Base-by-base conservation (phyloP, 306 rosid genomes). In the Macrotyloma uniflorum region DNA sequence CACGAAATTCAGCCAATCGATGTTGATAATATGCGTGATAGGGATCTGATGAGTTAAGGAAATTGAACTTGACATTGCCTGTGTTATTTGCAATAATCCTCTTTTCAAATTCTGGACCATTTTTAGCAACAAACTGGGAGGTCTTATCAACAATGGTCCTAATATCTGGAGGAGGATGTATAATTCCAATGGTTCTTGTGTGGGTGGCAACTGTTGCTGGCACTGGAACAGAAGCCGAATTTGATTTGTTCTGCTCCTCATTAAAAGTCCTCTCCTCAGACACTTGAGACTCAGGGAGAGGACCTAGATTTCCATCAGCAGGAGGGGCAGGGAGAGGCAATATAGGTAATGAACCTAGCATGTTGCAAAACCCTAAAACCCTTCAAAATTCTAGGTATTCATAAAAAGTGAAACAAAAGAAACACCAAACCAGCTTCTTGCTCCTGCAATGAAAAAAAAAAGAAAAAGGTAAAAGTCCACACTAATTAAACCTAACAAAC, bases 21-120 rank as follows among this genome's bases (percentile, higher is more conserved):
- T 95, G 98, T 70, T 95, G 98, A 82, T 95, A 95, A 72, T 95
- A 95, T 0, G 96, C 98, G 83, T 92, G 97, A 84, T 89, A 95
- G 0, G 97, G 98, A 82, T 92, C 95, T 0, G 96, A 82, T 1
- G 87, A 40, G 66, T 79, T 88, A 84, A 95, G 73, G 50, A 95
- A 95, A 77, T 90, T 92, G 70, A 95, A 95, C 86, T 92, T 95
- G 23, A 59, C 92, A 86, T 95, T 95, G 32, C 91, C 92, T 0
- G 93, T 76, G 75, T 95, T 95, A 77, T 80, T 92, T 4, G 90
- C 96, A 63, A 95, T 83, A 76, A 95, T 95, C 85, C 98, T 89
- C 80, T 95, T 95, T 67, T 91, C 98, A 50, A 95, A 95, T 9
- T 95, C 98, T 0, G 90, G 93, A 33, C 98, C 98, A 35, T 89